Percentiles rank a stretch among this genome's conserved stretches.
Evolutionary conservation across 805 yeast genomes (phyloP).

Genomic region (Starmera caribaea): DNA sequence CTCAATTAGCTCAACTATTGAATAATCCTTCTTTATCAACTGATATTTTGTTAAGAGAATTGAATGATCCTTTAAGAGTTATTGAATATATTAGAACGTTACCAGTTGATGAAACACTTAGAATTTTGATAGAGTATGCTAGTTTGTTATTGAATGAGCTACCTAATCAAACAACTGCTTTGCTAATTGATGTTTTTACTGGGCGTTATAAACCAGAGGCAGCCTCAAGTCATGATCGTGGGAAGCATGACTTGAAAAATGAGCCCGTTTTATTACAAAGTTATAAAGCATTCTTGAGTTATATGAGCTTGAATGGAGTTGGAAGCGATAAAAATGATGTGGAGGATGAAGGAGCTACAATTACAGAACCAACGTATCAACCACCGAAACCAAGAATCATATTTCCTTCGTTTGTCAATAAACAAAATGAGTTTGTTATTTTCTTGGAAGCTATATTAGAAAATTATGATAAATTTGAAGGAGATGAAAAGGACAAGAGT

Average conservation of each 20-base stretch:
- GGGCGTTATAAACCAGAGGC: constrained; percentile 57
- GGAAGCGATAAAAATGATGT: constrained; percentile 2
- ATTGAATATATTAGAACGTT: constrained; percentile 59
- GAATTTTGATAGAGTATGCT: constrained; percentile 61
- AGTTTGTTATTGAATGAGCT: constrained; percentile 51
- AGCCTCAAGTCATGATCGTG: neutral
- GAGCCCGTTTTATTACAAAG: constrained; percentile 31
- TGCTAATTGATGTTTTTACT: constrained; percentile 81
- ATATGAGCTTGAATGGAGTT: constrained; percentile 26
- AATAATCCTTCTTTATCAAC: constrained; percentile 71
- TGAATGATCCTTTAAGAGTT: constrained; percentile 50
- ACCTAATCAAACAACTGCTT: constrained; percentile 75
- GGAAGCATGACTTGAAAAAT: constrained; percentile 1
- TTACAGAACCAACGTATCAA: constrained; percentile 55
- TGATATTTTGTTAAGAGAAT: constrained; percentile 59
- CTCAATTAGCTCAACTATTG: constrained; percentile 56
- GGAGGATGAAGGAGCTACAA: constrained; percentile 1
- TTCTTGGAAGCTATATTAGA: constrained; percentile 88
- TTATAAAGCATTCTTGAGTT: constrained; percentile 48
- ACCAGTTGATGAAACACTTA: constrained; percentile 64
- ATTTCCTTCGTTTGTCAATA: constrained; percentile 78
- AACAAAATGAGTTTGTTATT: constrained; percentile 81
- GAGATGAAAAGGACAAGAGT: constrained; percentile 52
- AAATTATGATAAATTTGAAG: constrained; percentile 68
- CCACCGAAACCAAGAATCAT: constrained; percentile 89